Evolutionary conservation across 345 rosid genomes (phyloP).

Genomic region (Brassica carinata): DNA sequence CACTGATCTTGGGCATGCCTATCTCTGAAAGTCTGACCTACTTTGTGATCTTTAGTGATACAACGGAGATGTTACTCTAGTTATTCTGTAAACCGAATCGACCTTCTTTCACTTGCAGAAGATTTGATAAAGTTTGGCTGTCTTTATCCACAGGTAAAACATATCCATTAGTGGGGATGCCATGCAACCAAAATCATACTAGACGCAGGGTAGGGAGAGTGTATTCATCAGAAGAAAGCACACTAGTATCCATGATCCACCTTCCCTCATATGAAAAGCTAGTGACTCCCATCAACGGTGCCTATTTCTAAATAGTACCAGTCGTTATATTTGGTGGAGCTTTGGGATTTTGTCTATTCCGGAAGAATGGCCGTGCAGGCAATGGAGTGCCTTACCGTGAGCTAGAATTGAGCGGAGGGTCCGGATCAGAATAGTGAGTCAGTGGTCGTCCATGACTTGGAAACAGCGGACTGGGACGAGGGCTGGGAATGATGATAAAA

Average conservation of each 20-base stretch:
- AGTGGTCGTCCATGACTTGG: conserved; percentile 46
- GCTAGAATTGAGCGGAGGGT: conserved; percentile 68
- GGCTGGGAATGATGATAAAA: conserved; percentile 92
- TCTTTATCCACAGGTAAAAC: conserved; percentile 51
- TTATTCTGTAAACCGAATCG: neutral
- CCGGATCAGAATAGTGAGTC: conserved; percentile 21
- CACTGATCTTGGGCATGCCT: neutral
- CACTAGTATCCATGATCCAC: conserved; percentile 32
- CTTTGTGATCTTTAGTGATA: conserved; percentile 16
- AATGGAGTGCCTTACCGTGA: conserved; percentile 75
- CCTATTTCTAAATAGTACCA: conserved; percentile 69
- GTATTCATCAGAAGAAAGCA: conserved; percentile 31
- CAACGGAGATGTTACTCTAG: neutral
- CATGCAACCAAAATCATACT: conserved; percentile 43
- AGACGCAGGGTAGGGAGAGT: conserved; percentile 46
- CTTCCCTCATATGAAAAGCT: conserved; percentile 69
- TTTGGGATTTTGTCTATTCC: conserved; percentile 62
- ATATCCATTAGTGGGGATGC: conserved; percentile 33
- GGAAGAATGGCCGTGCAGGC: conserved; percentile 57
- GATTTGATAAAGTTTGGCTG: neutral
- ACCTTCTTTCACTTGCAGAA: neutral
- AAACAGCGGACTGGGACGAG: conserved; percentile 84
- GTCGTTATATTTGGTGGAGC: conserved; percentile 57
- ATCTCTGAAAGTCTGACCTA: neutral
- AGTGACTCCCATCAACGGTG: conserved; percentile 82